Evolutionary conservation across 495 filamentous ascomycete species (phyloP).

Genomic region (Xylaria palmicola): DNA sequence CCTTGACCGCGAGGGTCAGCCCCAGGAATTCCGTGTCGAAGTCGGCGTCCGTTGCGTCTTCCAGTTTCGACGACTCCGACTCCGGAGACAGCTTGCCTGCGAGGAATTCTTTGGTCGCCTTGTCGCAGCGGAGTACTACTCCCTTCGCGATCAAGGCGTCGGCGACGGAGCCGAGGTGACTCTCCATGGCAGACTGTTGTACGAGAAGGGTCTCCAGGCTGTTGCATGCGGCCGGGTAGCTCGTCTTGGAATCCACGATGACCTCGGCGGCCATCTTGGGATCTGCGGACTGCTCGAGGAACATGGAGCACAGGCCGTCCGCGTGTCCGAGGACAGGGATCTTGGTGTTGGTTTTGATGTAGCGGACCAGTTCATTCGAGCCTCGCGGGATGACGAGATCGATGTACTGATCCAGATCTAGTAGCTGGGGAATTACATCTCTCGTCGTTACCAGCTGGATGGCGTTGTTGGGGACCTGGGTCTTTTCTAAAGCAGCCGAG

Average conservation of each 20-base stretch:
- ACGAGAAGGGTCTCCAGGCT: conserved; percentile 85
- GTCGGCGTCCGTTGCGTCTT: conserved; percentile 65
- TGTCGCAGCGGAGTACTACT: conserved; percentile 83
- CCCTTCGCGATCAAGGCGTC: conserved; percentile 68
- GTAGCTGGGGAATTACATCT: conserved; percentile 80
- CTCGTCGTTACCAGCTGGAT: conserved; percentile 92
- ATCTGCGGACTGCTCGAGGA: conserved; percentile 80
- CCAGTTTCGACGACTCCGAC: conserved; percentile 45
- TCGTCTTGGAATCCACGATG: conserved; percentile 85
- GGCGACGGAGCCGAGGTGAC: conserved; percentile 69
- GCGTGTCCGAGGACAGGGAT: conserved; percentile 97
- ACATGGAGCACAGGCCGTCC: conserved; percentile 89
- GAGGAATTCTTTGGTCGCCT: conserved; percentile 61
- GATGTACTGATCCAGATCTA: conserved; percentile 80
- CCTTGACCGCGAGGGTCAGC: conserved; percentile 81
- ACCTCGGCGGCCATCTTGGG: conserved; percentile 69
- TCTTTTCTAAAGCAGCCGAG: conserved; percentile 70
- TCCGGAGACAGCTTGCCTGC: conserved; percentile 32
- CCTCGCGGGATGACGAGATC: conserved; percentile 95
- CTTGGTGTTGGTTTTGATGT: conserved; percentile 83
- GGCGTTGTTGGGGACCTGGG: conserved; percentile 77
- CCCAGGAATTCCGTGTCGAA: conserved; percentile 89
- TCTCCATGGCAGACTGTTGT: conserved; percentile 66
- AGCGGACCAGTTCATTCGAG: conserved; percentile 87
- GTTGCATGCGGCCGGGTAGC: conserved; percentile 97